These are phyloP conservation scores for Pholiota microspora DNA, from an alignment of 768 basidiomycete genomes.

Conservation along the genomic window DNA sequence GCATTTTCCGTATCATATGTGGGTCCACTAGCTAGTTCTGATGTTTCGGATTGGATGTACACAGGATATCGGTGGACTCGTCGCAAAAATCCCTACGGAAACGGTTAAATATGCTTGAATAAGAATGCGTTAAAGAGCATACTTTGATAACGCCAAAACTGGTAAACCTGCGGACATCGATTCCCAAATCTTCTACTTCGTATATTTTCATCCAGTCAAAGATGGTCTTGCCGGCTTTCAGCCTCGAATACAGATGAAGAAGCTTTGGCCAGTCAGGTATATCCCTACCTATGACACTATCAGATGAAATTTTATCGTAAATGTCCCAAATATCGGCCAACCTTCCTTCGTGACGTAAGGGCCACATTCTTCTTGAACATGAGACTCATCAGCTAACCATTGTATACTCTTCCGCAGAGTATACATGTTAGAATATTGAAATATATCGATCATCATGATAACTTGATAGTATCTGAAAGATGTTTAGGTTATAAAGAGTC, in stretches of 20 bases:
- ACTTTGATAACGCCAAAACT: slow-evolving; percentile 98
- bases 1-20: slow-evolving; percentile 17
- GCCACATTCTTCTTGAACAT: slow-evolving; percentile 89
- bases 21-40: slow-evolving; percentile 10
- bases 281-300: slow-evolving; percentile 39
- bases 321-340: slow-evolving; percentile 24
- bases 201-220: slow-evolving; percentile 86
- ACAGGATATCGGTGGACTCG: slow-evolving; percentile 94
- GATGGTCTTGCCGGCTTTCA: slow-evolving; percentile 81
- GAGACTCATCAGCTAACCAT: slow-evolving; percentile 81
- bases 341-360: slow-evolving; percentile 85
- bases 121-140: slow-evolving; percentile 2
- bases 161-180: slow-evolving; percentile 92
- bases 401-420: slow-evolving; percentile 84
- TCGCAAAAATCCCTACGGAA: slow-evolving; percentile 80
- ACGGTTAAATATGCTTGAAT: background rate
- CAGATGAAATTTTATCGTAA: background rate
- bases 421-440: slow-evolving; percentile 98
- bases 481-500: background rate
- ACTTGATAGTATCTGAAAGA: slow-evolving; percentile 85
- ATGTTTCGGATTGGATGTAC: slow-evolving; percentile 45
- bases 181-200: slow-evolving; percentile 65
- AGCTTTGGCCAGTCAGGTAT: slow-evolving; percentile 88
- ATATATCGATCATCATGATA: slow-evolving; percentile 95
- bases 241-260: slow-evolving; percentile 79